A percentile compares a stretch with the other conserved stretches of the same genome.
These are phyloP conservation scores for Mycena citricolor DNA, from an alignment of 1,284 basidiomycete genomes.

Conservation along the genomic window DNA sequence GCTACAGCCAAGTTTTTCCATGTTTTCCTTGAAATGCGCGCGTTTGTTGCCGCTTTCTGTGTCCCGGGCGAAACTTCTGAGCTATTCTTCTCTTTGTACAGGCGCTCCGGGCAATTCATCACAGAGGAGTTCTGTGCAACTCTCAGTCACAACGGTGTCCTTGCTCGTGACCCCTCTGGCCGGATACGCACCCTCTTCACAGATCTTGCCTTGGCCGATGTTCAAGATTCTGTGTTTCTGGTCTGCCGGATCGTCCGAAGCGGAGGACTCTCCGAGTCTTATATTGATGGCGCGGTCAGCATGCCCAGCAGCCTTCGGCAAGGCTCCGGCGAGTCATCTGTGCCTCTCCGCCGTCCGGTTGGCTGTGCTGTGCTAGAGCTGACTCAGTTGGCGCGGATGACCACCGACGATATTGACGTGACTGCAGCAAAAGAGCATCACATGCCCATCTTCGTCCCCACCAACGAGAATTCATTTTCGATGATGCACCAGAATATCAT, in stretches of 20 bases:
- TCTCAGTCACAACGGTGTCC: slow-evolving; percentile 89
- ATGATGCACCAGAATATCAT: slow-evolving; percentile 97
- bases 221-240: slow-evolving; percentile 81
- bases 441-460: slow-evolving; percentile 89
- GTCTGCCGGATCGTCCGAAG: slow-evolving; percentile 91
- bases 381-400: slow-evolving; percentile 71
- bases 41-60: slow-evolving; percentile 89
- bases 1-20: slow-evolving; percentile 80
- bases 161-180: slow-evolving; percentile 68
- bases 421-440: slow-evolving; percentile 71
- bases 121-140: slow-evolving; percentile 93
- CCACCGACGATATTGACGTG: slow-evolving; percentile 58
- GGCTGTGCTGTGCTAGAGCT: slow-evolving; percentile 93
- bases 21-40: slow-evolving; percentile 85
- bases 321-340: slow-evolving; percentile 31
- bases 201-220: slow-evolving; percentile 84
- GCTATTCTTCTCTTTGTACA: slow-evolving; percentile 93
- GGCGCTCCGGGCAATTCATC: slow-evolving; percentile 80
- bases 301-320: slow-evolving; percentile 30
- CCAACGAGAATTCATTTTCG: slow-evolving; percentile 84
- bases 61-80: slow-evolving; percentile 89
- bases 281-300: slow-evolving; percentile 25
- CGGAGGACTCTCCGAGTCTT: slow-evolving; percentile 56
- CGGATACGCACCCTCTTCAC: slow-evolving; percentile 85
- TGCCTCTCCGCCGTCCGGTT: slow-evolving; percentile 82